Evolutionary conservation across 2,329 filamentous ascomycete genomes (phyloP).

Genomic region (Colletotrichum sp.): DNA sequence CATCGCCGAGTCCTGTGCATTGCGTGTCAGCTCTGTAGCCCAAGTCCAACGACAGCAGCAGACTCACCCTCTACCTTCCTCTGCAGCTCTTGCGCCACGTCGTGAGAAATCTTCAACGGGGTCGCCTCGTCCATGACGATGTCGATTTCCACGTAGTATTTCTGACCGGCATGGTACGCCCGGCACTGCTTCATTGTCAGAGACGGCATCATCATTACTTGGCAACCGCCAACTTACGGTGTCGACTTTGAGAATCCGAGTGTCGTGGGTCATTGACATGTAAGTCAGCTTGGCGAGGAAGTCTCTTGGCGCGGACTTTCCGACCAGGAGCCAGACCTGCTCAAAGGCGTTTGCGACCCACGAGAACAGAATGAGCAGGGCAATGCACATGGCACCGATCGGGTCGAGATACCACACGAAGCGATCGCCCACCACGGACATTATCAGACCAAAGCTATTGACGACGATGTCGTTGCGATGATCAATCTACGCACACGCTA

Average conservation of each 20-base stretch:
- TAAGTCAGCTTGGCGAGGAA: constrained; percentile 63
- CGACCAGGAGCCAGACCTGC: constrained; percentile 66
- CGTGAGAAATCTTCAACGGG: constrained; percentile 61
- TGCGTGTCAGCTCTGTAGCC: neutral
- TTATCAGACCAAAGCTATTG: constrained; percentile 59
- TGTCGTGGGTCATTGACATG: constrained; percentile 58
- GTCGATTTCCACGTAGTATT: constrained; percentile 67
- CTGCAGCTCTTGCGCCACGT: constrained; percentile 64
- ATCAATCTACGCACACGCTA: constrained; percentile 42
- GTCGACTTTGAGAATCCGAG: constrained; percentile 61
- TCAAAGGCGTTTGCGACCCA: constrained; percentile 67
- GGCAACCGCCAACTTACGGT: constrained; percentile 38
- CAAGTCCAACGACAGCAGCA: neutral
- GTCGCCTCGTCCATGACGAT: constrained; percentile 62
- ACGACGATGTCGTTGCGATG: constrained; percentile 63
- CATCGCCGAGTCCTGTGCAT: constrained; percentile 33
- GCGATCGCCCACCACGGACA: constrained; percentile 58
- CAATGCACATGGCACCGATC: constrained; percentile 64
- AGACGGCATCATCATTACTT: neutral
- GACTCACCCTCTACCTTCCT: constrained; percentile 60
- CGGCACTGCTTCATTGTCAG: constrained; percentile 41
- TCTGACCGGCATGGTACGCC: constrained; percentile 66
- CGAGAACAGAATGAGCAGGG: constrained; percentile 64
- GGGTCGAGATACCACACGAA: constrained; percentile 67
- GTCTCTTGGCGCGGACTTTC: constrained; percentile 63